These are phyloP conservation scores for Saccharomyces hybrid DNA, from an alignment of 1,139 yeast genomes.

Conservation along the genomic window DNA sequence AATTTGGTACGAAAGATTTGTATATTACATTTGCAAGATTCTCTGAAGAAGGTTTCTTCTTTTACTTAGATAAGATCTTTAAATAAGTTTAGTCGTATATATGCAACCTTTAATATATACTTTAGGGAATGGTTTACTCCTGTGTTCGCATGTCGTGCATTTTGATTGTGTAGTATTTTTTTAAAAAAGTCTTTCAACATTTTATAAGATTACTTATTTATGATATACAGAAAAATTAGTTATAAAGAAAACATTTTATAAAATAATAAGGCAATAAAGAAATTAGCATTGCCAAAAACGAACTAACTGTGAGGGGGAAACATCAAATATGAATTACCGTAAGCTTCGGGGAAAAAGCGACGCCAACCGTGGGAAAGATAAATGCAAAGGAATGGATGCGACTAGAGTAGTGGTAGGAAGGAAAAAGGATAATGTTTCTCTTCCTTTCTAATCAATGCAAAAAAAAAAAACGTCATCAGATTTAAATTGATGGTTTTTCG, in stretches of 20 bases:
- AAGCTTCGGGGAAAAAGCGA: neutral
- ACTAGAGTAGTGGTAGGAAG: neutral
- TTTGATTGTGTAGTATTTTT: too few relatives aligned
- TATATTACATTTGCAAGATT: neutral
- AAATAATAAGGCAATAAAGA: neutral
- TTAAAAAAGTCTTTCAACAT: neutral
- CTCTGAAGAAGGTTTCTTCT: neutral
- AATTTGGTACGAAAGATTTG: neutral
- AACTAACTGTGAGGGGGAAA: neutral
- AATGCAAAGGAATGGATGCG: constrained; percentile 12
- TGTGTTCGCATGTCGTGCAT: too few relatives aligned
- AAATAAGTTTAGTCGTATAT: neutral
- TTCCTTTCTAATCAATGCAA: neutral
- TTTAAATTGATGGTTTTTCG: neutral
- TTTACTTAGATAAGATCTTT: neutral
- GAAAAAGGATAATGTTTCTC: too few relatives aligned
- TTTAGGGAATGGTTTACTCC: neutral
- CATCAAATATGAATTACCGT: neutral
- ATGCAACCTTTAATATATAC: neutral
- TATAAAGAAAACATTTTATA: neutral
- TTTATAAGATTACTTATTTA: neutral
- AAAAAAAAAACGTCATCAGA: neutral
- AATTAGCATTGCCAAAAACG: neutral
- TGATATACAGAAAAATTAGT: neutral
- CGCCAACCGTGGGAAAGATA: neutral